Base-by-base conservation (phyloP, 148 eudicot species). In the Drosera capensis region DNA sequence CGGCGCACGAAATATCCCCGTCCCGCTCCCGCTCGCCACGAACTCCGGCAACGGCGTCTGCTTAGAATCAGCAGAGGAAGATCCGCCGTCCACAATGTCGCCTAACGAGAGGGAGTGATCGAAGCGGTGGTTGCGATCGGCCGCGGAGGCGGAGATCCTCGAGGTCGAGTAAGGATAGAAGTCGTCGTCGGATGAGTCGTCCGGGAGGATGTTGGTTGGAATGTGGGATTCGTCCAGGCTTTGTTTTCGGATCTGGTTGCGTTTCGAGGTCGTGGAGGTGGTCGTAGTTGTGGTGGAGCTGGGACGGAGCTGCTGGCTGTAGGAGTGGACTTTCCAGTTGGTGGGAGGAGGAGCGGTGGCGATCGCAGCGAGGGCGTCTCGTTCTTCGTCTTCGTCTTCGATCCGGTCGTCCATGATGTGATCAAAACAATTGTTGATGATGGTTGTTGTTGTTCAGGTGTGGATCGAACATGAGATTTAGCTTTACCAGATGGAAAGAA, bases 1-100 rank as follows among this genome's bases (percentile, higher is more conserved):
- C 7, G 99, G 95, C 0, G 70, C 72, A 57, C 60, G 78, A 42
- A 78, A 90, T 2, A 80, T 73, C 15, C 87, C 95, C 0, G 46
- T 20, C 31, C 6, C 31, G 0, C 68, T 77, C 8, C 80, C 88
- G 1, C 71, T 71, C 1, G 79, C 95, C 2, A 60, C 57, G 14
- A 84, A 78, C 61, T 78, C 93, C 20, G 77, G 74, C 57, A 87
- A 11, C 18, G 23, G 21, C 13, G 43, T n/a, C 17, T 20, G 18
- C 17, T 25, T n/a, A n/a, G n/a, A n/a, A n/a, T n/a, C n/a, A n/a
- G n/a, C n/a, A n/a, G n/a, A n/a, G n/a, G n/a, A n/a, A 11, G 56
- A 35, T 25, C 28, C 39, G 22, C 53, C 65, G 23, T 38, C 49
- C 15, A 16, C 53, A 45, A 20, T 24, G 35, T 9, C 43, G 14